Conservation (phyloP, 768 basidiomycete genomes). For the Hypsizygus marmoreus region DNA sequence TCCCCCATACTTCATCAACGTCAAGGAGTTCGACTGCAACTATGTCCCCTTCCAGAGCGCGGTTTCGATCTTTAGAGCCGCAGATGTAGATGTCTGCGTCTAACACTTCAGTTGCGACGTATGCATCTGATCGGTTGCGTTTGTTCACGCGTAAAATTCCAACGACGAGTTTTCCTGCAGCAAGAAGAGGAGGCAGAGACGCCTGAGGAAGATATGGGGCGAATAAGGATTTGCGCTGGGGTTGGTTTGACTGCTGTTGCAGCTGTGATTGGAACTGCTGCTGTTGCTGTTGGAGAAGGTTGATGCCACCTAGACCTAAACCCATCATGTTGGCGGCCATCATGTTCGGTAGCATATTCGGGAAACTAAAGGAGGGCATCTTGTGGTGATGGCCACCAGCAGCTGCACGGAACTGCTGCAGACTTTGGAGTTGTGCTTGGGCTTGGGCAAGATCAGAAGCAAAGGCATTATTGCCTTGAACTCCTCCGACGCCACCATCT, state of each 20-base stretch:
- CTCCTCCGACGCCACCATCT: conserved; percentile 79
- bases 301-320: conserved; percentile 77
- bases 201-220: conserved; percentile 98
- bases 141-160: conserved; percentile 98
- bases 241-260: conserved; percentile 88
- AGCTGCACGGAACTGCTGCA: conserved; percentile 96
- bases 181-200: conserved; percentile 92
- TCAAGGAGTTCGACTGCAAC: conserved; percentile 97
- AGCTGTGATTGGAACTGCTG: conserved; percentile 95
- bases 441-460: conserved; percentile 92
- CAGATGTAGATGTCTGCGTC: conserved; percentile 99
- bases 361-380: conserved; percentile 97
- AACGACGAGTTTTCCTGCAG: conserved; percentile 96
- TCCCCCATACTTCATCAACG: conserved; percentile 97
- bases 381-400: conserved; percentile 94
- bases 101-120: conserved; percentile 96
- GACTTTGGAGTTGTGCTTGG: conserved; percentile 92
- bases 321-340: conserved; percentile 98
- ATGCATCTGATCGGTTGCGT: conserved; percentile 97
- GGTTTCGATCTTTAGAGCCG: conserved; percentile 97
- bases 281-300: conserved; percentile 89
- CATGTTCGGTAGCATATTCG: conserved; percentile 97
- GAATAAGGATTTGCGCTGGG: conserved; percentile 97
- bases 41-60: conserved; percentile 97
- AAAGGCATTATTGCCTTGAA: conserved; percentile 63